Conservation (phyloP, 192 early-diverging fungal genomes). For the Backusella luteola region DNA sequence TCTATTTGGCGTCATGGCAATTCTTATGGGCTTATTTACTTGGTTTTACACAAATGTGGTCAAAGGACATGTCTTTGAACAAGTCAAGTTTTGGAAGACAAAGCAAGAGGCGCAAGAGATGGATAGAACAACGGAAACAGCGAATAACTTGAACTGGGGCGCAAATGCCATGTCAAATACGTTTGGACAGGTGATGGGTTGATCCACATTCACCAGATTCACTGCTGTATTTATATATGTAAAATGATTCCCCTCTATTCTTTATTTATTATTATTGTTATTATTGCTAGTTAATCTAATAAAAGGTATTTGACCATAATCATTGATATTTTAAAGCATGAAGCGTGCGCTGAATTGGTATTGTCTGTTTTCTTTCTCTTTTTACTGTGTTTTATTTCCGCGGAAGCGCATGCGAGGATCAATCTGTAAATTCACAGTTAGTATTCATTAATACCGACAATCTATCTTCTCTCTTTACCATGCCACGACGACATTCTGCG, state of each 20-base stretch:
- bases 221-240: background rate
- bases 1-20: constrained; percentile 12
- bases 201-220: background rate
- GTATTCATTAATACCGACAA: background rate
- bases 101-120: background rate
- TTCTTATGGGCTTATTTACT: constrained; percentile 12
- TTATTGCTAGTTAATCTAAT: background rate
- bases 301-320: background rate
- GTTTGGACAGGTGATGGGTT: constrained; percentile 4
- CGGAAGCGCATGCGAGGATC: constrained; percentile 52
- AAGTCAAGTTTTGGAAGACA: constrained; percentile 1
- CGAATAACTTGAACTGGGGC: constrained; percentile 8
- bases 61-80: constrained; percentile 16
- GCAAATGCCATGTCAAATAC: background rate
- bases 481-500: constrained; percentile 54
- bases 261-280: background rate
- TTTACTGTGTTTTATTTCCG: constrained; percentile 46
- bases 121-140: constrained; percentile 1
- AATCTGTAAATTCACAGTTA: constrained; percentile 29
- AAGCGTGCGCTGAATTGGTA: background rate
- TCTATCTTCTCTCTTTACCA: constrained; percentile 35
- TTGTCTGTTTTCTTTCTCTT: background rate
- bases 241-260: constrained; percentile 3
- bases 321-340: background rate
- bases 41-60: constrained; percentile 26